Conservation (phyloP, 768 basidiomycete species). For the Naganishia vishniacii region DNA sequence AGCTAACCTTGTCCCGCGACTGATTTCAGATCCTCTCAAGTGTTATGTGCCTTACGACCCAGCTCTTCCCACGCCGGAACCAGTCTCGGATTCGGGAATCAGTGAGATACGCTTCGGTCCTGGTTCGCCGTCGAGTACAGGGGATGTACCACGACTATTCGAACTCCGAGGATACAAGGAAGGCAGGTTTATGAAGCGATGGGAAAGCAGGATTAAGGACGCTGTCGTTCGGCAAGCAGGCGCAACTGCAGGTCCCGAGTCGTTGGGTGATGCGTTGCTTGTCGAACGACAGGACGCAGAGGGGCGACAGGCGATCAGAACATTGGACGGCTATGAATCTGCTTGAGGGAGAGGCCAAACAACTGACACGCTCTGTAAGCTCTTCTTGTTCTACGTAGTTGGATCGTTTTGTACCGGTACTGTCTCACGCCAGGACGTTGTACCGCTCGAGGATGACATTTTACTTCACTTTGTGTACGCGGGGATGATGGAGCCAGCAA, state of each 20-base stretch:
- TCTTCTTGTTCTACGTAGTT: not conserved
- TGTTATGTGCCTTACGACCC: slow-evolving; percentile 13
- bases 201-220: slow-evolving; percentile 13
- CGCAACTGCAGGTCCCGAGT: not conserved
- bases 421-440: not conserved
- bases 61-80: not conserved
- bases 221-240: not conserved
- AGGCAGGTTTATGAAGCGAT: slow-evolving; percentile 18
- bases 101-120: slow-evolving; percentile 16
- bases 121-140: not conserved
- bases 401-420: not conserved
- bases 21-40: slow-evolving; percentile 7
- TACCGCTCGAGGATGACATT: not conserved
- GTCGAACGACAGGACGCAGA: slow-evolving; percentile 7
- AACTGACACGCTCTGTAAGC: not conserved
- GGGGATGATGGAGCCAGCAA: too few species aligned
- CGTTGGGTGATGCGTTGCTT: slow-evolving; percentile 8
- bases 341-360: too few species aligned
- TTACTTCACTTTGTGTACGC: too few species aligned
- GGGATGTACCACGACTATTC: not conserved
- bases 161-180: slow-evolving; percentile 17
- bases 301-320: slow-evolving; percentile 2
- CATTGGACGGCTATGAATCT: slow-evolving; percentile 10
- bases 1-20: not conserved
- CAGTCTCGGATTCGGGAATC: not conserved